These are phyloP conservation scores for Moesziomyces antarcticus DNA, from an alignment of 1,284 basidiomycete genomes.

Conservation along the genomic window DNA sequence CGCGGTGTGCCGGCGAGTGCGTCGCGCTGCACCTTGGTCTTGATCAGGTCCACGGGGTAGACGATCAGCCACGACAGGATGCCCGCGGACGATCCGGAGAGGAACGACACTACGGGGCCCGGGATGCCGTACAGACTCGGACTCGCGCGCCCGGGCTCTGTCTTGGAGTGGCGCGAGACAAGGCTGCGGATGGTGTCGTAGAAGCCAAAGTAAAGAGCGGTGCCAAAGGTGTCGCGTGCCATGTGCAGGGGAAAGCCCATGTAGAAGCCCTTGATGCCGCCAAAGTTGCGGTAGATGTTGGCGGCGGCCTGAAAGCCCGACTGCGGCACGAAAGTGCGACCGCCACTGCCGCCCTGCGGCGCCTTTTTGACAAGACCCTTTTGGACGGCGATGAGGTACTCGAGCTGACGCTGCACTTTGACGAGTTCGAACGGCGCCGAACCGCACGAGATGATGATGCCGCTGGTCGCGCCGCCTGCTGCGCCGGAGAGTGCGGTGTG, in stretches of 20 bases:
- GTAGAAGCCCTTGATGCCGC: constrained; percentile 66
- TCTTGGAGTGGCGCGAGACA: constrained; percentile 44
- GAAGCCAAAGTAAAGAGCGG: constrained; percentile 65
- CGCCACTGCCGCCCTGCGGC: neutral
- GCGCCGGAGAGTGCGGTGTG: constrained; percentile 58
- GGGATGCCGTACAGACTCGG: constrained; percentile 56
- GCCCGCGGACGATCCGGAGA: constrained; percentile 62
- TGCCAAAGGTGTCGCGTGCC: constrained; percentile 56
- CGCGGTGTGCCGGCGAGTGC: constrained; percentile 80
- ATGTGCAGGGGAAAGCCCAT: constrained; percentile 64
- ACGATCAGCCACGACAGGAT: constrained; percentile 64
- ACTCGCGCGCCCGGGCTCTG: constrained; percentile 17
- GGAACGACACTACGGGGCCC: constrained; percentile 60
- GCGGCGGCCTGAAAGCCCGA: constrained; percentile 61
- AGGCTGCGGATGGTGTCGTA: constrained; percentile 63
- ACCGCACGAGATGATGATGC: constrained; percentile 76
- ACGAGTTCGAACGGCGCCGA: constrained; percentile 85
- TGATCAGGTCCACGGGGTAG: constrained; percentile 75
- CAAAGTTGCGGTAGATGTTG: constrained; percentile 62
- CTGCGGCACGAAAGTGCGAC: constrained; percentile 50
- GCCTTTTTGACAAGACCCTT: constrained; percentile 71
- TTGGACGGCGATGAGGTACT: constrained; percentile 87
- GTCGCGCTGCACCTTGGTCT: constrained; percentile 90
- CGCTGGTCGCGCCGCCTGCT: constrained; percentile 79
- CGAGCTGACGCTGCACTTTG: constrained; percentile 85